These are phyloP conservation scores for Colletotrichum tofieldiae DNA, from an alignment of 2,329 filamentous ascomycete genomes.

Conservation along the genomic window DNA sequence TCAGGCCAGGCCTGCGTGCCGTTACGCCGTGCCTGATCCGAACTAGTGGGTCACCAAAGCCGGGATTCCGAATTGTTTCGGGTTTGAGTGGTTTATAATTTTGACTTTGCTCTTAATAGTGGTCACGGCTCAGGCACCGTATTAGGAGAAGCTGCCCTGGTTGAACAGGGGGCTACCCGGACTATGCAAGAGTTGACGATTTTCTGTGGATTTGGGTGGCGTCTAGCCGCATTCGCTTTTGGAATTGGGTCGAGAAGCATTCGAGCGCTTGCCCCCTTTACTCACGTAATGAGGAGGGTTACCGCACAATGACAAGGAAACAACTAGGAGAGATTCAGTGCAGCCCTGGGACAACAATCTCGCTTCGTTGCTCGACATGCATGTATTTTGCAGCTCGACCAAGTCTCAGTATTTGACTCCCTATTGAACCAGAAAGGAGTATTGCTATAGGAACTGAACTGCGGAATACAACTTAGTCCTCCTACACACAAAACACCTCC, in stretches of 20 bases:
- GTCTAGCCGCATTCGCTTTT: background rate
- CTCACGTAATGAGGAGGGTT: background rate
- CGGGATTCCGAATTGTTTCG: constrained; percentile 32
- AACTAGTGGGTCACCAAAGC: constrained; percentile 8
- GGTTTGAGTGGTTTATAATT: constrained; percentile 23
- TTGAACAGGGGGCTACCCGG: background rate
- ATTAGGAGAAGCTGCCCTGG: constrained; percentile 8
- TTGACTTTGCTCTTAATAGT: constrained; percentile 21
- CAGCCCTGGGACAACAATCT: background rate
- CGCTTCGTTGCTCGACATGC: background rate
- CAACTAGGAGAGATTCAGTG: too few species aligned
- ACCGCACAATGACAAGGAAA: background rate
- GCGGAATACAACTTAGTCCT: too few species aligned
- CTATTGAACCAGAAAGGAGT: too few species aligned
- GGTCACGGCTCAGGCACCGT: background rate
- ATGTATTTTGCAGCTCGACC: background rate
- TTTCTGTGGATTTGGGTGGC: background rate
- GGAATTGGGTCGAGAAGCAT: background rate
- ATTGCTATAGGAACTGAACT: too few species aligned
- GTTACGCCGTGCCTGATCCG: constrained; percentile 32
- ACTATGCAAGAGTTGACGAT: background rate
- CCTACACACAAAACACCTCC: background rate
- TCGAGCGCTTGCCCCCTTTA: background rate
- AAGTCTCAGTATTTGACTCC: background rate
- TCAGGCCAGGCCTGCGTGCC: constrained; percentile 21